Evolutionary conservation across 257 asterid genomes (phyloP), one percentile per base, ranked within the genome.

Genomic region (Dorcoceras hygrometricum): DNA sequence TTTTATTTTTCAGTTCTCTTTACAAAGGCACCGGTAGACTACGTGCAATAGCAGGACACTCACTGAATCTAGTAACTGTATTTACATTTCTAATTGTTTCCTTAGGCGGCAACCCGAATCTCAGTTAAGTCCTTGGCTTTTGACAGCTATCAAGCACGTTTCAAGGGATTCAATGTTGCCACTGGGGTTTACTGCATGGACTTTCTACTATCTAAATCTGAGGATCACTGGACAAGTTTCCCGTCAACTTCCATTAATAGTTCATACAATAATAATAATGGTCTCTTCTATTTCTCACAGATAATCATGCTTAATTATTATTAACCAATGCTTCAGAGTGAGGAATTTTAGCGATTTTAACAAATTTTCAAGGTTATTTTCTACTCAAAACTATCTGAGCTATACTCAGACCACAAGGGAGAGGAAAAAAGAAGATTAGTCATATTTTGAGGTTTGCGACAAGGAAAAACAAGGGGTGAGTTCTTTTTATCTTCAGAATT

Each of bases 1-100:
- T 55, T 57, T 65, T 29, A 36, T 32, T 43, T 60, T 39, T 34
- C 71, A 25, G 82, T 67, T 48, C 46, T 64, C 58, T 71, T 66
- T 62, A 61, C 22, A 64, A 59, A 72, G 55, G 56, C 62, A 65
- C 25, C 34, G 23, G 36, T 58, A 68, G 48, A 19, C 64, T 31
- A 27, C 53, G 59, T 32, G 66, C 46, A 32, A 64, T 69, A 36
- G 51, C 20, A 16, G 18, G 54, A 46, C 54, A 46, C 6, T 39
- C n/a, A 34, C 16, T 34, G 16, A 39, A 3, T 39, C 3, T 14
- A 14, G 51, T 39, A 11, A 14, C 51, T 10, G 19, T 11, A 14
- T 11, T 39, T 39, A 39, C 51, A 14, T 39, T 14, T 39, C 51
- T 4, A 14, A 14, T 39, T 14, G 20, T 46, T 46, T 46, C 54